These are phyloP conservation scores for Aquilaria yunnanensis DNA, from an alignment of 345 rosid species.

Conservation along the genomic window DNA sequence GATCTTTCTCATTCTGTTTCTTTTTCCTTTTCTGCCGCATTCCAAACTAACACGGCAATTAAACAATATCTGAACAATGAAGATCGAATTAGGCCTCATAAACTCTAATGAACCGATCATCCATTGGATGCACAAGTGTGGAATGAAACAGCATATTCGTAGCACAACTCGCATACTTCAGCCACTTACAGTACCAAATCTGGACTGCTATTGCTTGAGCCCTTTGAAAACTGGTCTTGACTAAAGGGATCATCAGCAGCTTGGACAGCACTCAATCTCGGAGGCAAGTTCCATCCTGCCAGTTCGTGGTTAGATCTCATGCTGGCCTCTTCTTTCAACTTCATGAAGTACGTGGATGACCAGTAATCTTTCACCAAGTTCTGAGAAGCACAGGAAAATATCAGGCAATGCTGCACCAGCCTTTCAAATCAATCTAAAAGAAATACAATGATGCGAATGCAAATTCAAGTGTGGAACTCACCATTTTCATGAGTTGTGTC, in stretches of 20 bases:
- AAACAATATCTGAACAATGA: too few species aligned
- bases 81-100: too few species aligned
- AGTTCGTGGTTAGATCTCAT: constrained; percentile 35
- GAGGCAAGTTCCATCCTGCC: constrained; percentile 62
- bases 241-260: constrained; percentile 80
- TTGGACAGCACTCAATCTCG: constrained; percentile 68
- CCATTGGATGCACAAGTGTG: too few species aligned
- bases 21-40: too few species aligned
- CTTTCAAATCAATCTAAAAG: not conserved
- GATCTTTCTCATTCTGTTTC: too few species aligned
- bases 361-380: constrained; percentile 78
- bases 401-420: not conserved
- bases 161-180: too few species aligned
- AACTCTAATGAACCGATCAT: too few species aligned
- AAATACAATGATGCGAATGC: not conserved
- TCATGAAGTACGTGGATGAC: constrained; percentile 69
- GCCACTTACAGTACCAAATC: not conserved
- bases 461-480: constrained; percentile 13
- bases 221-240: constrained; percentile 49
- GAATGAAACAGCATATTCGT: too few species aligned
- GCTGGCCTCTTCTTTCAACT: constrained; percentile 69
- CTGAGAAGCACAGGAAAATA: constrained; percentile 21
- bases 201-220: constrained; percentile 19
- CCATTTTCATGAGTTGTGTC: constrained; percentile 81
- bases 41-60: too few species aligned